Conservation (phyloP, 208 protist genomes). For the Wallacemonas collosoma region DNA sequence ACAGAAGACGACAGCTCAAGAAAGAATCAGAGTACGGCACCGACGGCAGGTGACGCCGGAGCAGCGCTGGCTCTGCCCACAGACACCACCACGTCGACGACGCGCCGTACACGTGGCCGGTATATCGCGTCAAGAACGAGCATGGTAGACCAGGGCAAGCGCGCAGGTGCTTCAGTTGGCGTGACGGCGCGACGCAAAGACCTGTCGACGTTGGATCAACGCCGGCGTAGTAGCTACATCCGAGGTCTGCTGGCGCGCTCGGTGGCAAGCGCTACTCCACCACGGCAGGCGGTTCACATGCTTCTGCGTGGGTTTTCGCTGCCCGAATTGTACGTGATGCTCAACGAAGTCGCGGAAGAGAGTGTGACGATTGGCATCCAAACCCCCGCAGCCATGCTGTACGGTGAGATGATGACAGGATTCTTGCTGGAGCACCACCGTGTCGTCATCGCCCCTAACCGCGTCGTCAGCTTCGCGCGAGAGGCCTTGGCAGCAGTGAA, state of each 20-base stretch:
- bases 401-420: conserved; percentile 62
- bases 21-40: too few species aligned
- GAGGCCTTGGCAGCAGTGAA: conserved; percentile 26
- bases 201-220: not conserved
- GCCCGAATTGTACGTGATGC: conserved; percentile 72
- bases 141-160: too few species aligned
- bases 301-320: conserved; percentile 68
- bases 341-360: conserved; percentile 62
- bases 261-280: conserved; percentile 27
- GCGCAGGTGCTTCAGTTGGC: not conserved
- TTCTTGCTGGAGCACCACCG: conserved; percentile 66
- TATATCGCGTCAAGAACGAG: too few species aligned
- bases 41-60: too few species aligned
- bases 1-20: too few species aligned
- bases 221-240: conserved; percentile 61
- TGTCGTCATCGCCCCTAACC: conserved; percentile 49
- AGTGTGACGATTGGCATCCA: conserved; percentile 55
- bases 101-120: too few species aligned
- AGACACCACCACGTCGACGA: too few species aligned
- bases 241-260: conserved; percentile 58
- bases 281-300: conserved; percentile 33
- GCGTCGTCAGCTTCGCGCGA: conserved; percentile 43
- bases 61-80: too few species aligned
- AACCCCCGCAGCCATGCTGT: conserved; percentile 58
- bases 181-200: conserved; percentile 1